Conservation (phyloP, 202 grass and related monocot genomes). For the Bolboschoenoplectus hybrid region DNA sequence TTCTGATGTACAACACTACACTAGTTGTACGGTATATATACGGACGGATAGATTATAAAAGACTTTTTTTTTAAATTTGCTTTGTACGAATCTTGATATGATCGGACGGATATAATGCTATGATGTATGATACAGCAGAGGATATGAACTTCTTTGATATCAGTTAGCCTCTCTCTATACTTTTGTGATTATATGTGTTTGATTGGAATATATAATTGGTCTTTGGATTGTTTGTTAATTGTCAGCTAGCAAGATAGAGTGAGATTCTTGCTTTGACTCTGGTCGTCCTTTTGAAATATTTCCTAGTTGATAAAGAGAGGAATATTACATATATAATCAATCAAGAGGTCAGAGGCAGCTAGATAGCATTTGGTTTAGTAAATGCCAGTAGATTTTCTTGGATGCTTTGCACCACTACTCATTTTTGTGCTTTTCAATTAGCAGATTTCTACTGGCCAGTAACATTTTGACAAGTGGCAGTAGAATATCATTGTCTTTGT, state of each 20-base stretch:
- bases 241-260: conserved; percentile 2
- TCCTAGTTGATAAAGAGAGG: neutral
- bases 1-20: too few relatives aligned
- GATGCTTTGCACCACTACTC: neutral
- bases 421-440: neutral
- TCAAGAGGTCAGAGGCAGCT: neutral
- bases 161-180: neutral
- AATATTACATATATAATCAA: neutral
- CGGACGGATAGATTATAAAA: too few relatives aligned
- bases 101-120: too few relatives aligned
- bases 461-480: neutral
- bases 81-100: too few relatives aligned
- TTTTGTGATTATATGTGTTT: neutral
- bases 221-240: conserved; percentile 33
- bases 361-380: neutral
- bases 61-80: too few relatives aligned
- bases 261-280: conserved; percentile 39
- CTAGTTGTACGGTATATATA: too few relatives aligned
- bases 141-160: too few relatives aligned
- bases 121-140: too few relatives aligned
- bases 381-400: neutral
- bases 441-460: neutral
- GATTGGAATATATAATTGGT: conserved; percentile 1
- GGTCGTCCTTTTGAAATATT: conserved; percentile 28
- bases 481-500: neutral